A percentile compares a stretch with the other conserved stretches of the same genome.
Evolutionary conservation across 139 green algal genomes (phyloP).

Genomic region (Chlamydomonas schloesseri): DNA sequence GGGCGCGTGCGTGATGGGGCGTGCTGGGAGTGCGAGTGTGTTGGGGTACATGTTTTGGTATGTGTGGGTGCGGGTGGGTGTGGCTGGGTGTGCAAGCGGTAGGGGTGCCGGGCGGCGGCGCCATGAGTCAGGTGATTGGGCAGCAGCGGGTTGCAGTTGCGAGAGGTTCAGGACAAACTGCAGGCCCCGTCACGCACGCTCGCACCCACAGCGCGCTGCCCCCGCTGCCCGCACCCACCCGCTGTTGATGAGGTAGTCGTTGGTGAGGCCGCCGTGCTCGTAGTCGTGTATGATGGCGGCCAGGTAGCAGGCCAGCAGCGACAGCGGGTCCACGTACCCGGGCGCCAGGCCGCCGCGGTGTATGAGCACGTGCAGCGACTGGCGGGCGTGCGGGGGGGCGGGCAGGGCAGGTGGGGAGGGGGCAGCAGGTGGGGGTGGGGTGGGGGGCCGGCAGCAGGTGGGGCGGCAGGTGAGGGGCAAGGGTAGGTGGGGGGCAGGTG

Average conservation of each 20-base stretch:
- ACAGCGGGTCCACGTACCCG: slow-evolving; percentile 62
- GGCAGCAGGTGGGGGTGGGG: not conserved
- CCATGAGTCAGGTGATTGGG: too few relatives aligned
- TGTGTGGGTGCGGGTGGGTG: too few relatives aligned
- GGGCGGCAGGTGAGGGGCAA: not conserved
- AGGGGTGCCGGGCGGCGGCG: too few relatives aligned
- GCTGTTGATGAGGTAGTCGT: slow-evolving; percentile 69
- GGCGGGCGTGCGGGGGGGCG: not conserved
- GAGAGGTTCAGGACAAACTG: too few relatives aligned
- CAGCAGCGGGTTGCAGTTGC: too few relatives aligned
- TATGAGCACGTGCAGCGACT: slow-evolving; percentile 64
- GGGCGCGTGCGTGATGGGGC: not conserved
- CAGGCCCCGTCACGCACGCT: too few relatives aligned
- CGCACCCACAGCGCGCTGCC: not conserved
- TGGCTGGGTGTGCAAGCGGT: too few relatives aligned
- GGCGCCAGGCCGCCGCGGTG: slow-evolving; percentile 43
- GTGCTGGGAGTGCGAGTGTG: too few relatives aligned
- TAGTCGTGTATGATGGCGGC: slow-evolving; percentile 55
- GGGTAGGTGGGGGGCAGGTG: not conserved
- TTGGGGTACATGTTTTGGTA: too few relatives aligned
- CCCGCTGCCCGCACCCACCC: slow-evolving; percentile 21
- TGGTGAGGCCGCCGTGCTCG: slow-evolving; percentile 64
- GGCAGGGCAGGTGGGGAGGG: too few relatives aligned
- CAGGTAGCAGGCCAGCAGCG: slow-evolving; percentile 60
- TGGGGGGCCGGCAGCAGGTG: not conserved